Evolutionary conservation across 441 rosid species (phyloP).

Genomic region (Euphorbia neoarborescens): DNA sequence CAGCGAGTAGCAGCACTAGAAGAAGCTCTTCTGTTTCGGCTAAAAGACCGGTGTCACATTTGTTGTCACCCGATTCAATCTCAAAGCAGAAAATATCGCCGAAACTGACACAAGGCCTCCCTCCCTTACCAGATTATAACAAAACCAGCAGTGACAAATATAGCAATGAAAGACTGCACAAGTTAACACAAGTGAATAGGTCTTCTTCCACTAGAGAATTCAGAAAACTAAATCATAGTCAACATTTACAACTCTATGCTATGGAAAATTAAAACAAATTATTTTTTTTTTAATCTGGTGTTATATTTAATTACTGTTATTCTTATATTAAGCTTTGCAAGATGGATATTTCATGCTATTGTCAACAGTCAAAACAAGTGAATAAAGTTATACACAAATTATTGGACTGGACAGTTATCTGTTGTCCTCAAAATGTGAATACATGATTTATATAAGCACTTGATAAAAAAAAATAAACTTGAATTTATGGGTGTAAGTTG

Average conservation of each 20-base stretch:
- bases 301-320: neutral
- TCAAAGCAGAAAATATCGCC: too few relatives aligned
- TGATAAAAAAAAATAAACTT: too few relatives aligned
- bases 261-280: slow-evolving; percentile 21
- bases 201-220: slow-evolving; percentile 46
- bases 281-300: neutral
- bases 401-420: neutral
- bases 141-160: slow-evolving; percentile 20
- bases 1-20: slow-evolving; percentile 22
- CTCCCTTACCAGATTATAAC: slow-evolving; percentile 31
- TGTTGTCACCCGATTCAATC: too few relatives aligned
- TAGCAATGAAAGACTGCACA: slow-evolving; percentile 25
- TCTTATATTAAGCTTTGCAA: neutral
- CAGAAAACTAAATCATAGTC: slow-evolving; percentile 28
- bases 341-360: neutral
- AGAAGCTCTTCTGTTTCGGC: slow-evolving; percentile 28
- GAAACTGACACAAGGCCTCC: slow-evolving; percentile 22
- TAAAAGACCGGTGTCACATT: slow-evolving; percentile 17
- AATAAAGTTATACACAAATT: neutral
- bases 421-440: too few relatives aligned
- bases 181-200: slow-evolving; percentile 32
- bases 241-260: slow-evolving; percentile 27
- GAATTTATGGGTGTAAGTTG: too few relatives aligned
- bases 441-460: too few relatives aligned
- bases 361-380: neutral